Evolutionary conservation across 495 filamentous ascomycete species (phyloP).

Genomic region (Margaritispora aquatica): DNA sequence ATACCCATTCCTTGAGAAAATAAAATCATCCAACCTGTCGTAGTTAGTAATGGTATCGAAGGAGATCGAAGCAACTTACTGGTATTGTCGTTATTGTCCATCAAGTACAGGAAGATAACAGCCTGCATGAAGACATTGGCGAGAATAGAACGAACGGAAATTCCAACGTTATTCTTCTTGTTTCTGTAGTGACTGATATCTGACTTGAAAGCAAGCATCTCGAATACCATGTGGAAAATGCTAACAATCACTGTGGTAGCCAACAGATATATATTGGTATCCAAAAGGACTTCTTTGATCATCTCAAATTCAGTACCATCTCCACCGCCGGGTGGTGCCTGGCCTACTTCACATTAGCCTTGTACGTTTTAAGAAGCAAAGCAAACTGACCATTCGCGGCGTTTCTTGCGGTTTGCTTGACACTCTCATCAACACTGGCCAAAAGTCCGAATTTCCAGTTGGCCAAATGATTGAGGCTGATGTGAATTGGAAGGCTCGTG

Average conservation of each 20-base stretch:
- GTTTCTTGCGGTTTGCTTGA: slow-evolving; percentile 71
- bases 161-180: slow-evolving; percentile 98
- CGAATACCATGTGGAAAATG: slow-evolving; percentile 90
- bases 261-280: slow-evolving; percentile 90
- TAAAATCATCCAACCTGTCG: slow-evolving; percentile 80
- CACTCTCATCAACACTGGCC: slow-evolving; percentile 76
- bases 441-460: slow-evolving; percentile 92
- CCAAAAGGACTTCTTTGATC: slow-evolving; percentile 87
- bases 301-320: slow-evolving; percentile 87
- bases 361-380: not conserved
- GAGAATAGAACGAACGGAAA: slow-evolving; percentile 90
- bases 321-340: slow-evolving; percentile 55
- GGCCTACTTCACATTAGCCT: slow-evolving; percentile 36
- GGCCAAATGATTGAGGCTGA: slow-evolving; percentile 71
- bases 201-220: slow-evolving; percentile 93
- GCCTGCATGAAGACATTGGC: slow-evolving; percentile 97
- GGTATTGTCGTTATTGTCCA: slow-evolving; percentile 96
- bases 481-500: slow-evolving; percentile 71
- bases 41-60: not conserved
- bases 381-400: slow-evolving; percentile 36
- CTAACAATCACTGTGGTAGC: slow-evolving; percentile 77
- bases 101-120: slow-evolving; percentile 95
- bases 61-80: slow-evolving; percentile 24
- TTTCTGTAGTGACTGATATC: slow-evolving; percentile 94
- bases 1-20: slow-evolving; percentile 86